phyloP scores from a whole-genome alignment of 768 basidiomycete species.

The Serendipita sp. region DNA sequence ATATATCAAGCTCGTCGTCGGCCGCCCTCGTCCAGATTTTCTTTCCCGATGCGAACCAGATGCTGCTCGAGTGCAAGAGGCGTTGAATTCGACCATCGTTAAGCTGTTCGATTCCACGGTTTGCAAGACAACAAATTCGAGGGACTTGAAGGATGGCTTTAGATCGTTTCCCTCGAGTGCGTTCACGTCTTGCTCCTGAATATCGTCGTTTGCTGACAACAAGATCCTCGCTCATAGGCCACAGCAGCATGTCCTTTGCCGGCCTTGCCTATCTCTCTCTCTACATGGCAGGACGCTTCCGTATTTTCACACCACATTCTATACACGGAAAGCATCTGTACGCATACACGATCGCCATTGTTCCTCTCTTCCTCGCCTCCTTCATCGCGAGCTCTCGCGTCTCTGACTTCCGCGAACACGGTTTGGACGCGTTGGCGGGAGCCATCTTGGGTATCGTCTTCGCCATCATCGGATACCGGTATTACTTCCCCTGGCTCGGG shows the following conservation, averaged over 20 bases:
- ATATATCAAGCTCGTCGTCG: conserved; percentile 13
- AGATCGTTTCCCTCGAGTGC: conserved; percentile 46
- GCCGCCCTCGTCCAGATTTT: conserved; percentile 50
- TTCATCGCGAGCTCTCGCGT: not conserved
- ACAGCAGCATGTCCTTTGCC: conserved; percentile 49
- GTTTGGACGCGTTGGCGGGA: not conserved
- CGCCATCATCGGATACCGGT: not conserved
- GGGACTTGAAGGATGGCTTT: conserved; percentile 21
- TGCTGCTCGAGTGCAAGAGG: conserved; percentile 11
- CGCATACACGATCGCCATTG: not conserved
- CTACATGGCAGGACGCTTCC: conserved; percentile 32
- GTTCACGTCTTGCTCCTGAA: not conserved
- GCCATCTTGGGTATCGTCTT: not conserved
- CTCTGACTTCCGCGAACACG: not conserved
- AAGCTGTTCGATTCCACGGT: conserved; percentile 1
- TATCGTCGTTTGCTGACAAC: not conserved
- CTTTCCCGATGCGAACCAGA: conserved; percentile 51
- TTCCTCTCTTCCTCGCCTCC: not conserved
- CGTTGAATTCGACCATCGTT: not conserved
- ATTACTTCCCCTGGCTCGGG: not conserved
- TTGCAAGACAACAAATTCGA: conserved; percentile 24
- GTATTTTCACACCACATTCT: not conserved
- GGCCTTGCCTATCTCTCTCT: conserved; percentile 50
- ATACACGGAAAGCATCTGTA: conserved; percentile 1
- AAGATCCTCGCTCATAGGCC: conserved; percentile 19